Conservation (phyloP, 805 yeast genomes). For the Sugiyamaella boreocaroliniensis region DNA sequence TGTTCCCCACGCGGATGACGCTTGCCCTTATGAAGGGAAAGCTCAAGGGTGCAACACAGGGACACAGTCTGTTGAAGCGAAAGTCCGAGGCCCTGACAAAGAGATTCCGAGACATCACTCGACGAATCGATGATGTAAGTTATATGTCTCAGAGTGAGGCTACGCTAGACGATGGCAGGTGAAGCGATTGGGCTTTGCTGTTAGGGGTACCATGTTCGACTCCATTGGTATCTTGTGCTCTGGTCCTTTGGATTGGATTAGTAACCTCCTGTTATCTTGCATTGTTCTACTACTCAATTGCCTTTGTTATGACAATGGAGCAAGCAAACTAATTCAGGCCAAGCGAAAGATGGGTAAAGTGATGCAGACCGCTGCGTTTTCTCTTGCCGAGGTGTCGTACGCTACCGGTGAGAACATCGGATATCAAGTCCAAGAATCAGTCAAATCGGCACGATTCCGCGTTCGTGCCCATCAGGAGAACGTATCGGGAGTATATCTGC, state of each 20-base stretch:
- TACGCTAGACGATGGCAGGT: too few species aligned
- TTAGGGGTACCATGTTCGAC: too few species aligned
- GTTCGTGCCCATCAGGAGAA: slow-evolving; percentile 91
- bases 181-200: too few species aligned
- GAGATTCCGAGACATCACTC: slow-evolving; percentile 92
- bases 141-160: too few species aligned
- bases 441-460: slow-evolving; percentile 77
- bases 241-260: too few species aligned
- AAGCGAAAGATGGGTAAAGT: slow-evolving; percentile 97
- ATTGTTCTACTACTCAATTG: too few species aligned
- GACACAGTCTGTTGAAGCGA: slow-evolving; percentile 86
- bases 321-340: slow-evolving; percentile 35
- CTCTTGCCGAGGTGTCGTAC: slow-evolving; percentile 92
- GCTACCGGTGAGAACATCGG: slow-evolving; percentile 96
- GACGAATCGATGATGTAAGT: slow-evolving; percentile 73
- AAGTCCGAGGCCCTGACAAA: slow-evolving; percentile 96
- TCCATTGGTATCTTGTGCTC: too few species aligned
- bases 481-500: slow-evolving; percentile 91
- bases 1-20: slow-evolving; percentile 97
- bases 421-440: slow-evolving; percentile 93
- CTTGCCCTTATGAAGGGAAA: slow-evolving; percentile 90
- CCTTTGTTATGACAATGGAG: too few species aligned
- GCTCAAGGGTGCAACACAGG: slow-evolving; percentile 95
- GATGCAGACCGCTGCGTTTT: slow-evolving; percentile 97
- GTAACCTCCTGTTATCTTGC: too few species aligned